Evolutionary conservation across 108 stramenopile genomes (phyloP), one percentile per base, ranked within the genome.

Genomic region (Nitzschia sp.): DNA sequence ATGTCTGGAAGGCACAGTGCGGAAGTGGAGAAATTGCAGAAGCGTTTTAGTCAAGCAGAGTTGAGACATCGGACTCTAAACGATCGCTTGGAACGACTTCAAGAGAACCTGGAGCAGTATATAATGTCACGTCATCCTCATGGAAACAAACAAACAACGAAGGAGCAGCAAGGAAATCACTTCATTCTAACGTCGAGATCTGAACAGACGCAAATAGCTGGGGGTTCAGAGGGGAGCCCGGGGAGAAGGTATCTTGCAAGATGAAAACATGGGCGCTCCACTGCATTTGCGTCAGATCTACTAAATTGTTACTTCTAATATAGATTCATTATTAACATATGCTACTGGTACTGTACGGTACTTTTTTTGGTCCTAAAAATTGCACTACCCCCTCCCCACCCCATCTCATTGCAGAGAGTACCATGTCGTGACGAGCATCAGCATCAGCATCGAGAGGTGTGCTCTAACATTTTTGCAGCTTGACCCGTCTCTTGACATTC

Each of bases 81-180:
- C 12, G 55, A 58, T 10, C 51, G 37, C 10, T 41, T 63, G 69
- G 75, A 70, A 41, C 39, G 56, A 8, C 56, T 76, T 17, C 63
- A 76, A 24, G 75, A 76, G 29, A 69, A 76, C n/a, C 24, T 75
- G 24, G 73, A 75, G 34, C 65, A 75, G 37, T 67, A 62, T 19
- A 66, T 59, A 15, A 22, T 61, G 14, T 37, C 67, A 19, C 37
- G 57, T 19, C 60, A 62, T 25, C 60, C 46, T 3, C 60, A 59
- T 38, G 57, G 57, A 3, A 34, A 34, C 29, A n/a, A 25, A 6
- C n/a, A 15, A 48, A 6, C 46, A 48, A 2, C 17, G 17, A 48
- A 48, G 14, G 46, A 48, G 46, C 14, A 62, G 17, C 61, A 44
- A 21, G 19, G 38, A 2, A 34, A 29, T 22, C 57, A 58, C 15